These are phyloP conservation scores for Rhizomucor pusillus DNA, from an alignment of 371 early-diverging fungal genomes.

Conservation along the genomic window DNA sequence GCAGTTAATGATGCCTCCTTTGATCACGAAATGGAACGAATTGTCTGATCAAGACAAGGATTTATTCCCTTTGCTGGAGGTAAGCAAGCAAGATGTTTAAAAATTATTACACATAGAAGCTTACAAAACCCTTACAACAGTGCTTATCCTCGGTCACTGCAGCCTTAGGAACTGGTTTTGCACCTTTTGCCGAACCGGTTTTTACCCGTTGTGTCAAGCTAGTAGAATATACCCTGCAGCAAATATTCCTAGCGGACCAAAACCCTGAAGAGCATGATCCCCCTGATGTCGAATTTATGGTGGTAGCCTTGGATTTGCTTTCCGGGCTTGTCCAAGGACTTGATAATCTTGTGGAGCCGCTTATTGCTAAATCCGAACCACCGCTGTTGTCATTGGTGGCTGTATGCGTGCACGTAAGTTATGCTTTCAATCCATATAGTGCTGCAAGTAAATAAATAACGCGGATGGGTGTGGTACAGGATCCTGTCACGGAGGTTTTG, in stretches of 20 bases:
- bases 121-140: conserved; percentile 22
- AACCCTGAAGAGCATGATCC: conserved; percentile 51
- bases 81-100: conserved; percentile 18
- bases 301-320: conserved; percentile 89
- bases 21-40: conserved; percentile 79
- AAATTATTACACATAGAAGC: not conserved
- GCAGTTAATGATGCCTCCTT: conserved; percentile 78
- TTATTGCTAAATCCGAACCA: conserved; percentile 67
- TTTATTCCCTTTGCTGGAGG: conserved; percentile 91
- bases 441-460: not conserved
- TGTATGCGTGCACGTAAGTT: conserved; percentile 73
- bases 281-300: conserved; percentile 85
- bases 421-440: too few species aligned
- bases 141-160: conserved; percentile 87
- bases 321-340: conserved; percentile 90
- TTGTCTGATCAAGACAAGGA: conserved; percentile 79
- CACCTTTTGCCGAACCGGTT: conserved; percentile 76
- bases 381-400: conserved; percentile 69
- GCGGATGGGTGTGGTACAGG: conserved; percentile 32
- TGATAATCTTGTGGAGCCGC: conserved; percentile 60
- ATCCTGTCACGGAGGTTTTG: conserved; percentile 77
- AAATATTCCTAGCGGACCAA: conserved; percentile 24
- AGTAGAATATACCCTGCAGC: conserved; percentile 62
- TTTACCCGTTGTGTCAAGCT: conserved; percentile 85
- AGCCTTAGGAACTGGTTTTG: conserved; percentile 82